These are phyloP conservation scores for Mycena metata DNA, from an alignment of 768 basidiomycete genomes.

Conservation along the genomic window DNA sequence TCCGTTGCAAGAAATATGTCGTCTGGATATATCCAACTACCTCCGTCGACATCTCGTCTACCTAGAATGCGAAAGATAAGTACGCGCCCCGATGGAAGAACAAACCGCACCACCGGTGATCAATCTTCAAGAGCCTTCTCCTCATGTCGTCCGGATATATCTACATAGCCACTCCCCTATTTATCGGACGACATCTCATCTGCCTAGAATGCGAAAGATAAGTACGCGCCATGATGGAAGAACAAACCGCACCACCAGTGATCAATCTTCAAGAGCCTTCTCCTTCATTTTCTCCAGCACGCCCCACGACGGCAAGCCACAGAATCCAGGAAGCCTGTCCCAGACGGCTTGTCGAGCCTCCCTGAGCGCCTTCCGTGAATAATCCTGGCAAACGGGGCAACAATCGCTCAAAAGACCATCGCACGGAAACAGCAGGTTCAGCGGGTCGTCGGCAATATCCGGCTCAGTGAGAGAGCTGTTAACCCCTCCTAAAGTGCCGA, in stretches of 20 bases:
- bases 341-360: conserved; percentile 34
- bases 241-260: background rate
- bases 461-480: too few relatives aligned
- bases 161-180: too few relatives aligned
- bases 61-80: too few relatives aligned
- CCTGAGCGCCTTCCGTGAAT: background rate
- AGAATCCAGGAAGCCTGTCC: conserved; percentile 38
- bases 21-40: too few relatives aligned
- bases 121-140: background rate
- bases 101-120: background rate
- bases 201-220: too few relatives aligned
- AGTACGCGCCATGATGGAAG: too few relatives aligned
- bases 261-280: background rate
- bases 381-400: background rate
- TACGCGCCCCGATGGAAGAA: too few relatives aligned
- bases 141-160: background rate
- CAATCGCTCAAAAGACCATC: background rate
- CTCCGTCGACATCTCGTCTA: too few relatives aligned
- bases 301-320: conserved; percentile 40
- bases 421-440: background rate
- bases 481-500: too few relatives aligned
- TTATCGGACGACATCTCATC: too few relatives aligned
- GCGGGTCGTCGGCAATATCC: background rate
- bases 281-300: conserved; percentile 36
- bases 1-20: too few relatives aligned